Evolutionary conservation across 1,284 basidiomycete species (phyloP), one percentile per base, ranked within the genome.

Genomic region (Salmacisia buchloeana): DNA sequence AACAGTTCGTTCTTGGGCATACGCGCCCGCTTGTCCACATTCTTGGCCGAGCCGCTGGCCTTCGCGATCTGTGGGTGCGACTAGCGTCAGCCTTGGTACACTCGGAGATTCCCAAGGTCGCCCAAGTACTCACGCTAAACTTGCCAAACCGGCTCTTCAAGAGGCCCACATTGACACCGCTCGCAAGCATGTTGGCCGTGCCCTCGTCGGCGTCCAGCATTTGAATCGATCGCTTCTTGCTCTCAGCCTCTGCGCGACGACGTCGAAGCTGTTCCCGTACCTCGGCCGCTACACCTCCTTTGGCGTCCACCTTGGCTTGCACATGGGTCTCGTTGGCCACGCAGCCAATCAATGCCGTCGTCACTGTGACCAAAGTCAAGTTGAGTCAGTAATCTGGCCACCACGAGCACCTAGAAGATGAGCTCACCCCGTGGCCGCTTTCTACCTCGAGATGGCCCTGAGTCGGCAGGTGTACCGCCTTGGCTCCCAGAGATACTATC

Each of bases 1-100:
- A 92, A 84, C 9, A 97, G 85, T 76, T 94, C 90, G 82, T 92
- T 89, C 64, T 88, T 86, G 25, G 92, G 90, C 82, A 94, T 88
- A 73, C 92, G 88, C 13, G 91, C 89, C 84, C 91, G 90, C 72
- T 91, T 90, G 80, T 93, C 76, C 13, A 63, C 54, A 41, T 62
- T 57, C 46, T 63, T 63, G 38, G 62, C 63, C 21, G 62, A 31
- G 13, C 12, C 29, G n/a, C 18, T 15, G 18, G 49, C 61, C 59
- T 69, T 63, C 6, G 64, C 59, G 18, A 71, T 73, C 31, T 59
- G 52, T 39, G 41, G 34, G 21, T 63, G 38, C 3, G 21, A 29
- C 18, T 23, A n/a, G n/a, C n/a, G n/a, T n/a, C n/a, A n/a, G n/a
- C n/a, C n/a, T n/a, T 21, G 21, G 31, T 1, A 38, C 6, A 29